Conservation (phyloP, 805 yeast genomes). For the Pichia rugopelliculosa region DNA sequence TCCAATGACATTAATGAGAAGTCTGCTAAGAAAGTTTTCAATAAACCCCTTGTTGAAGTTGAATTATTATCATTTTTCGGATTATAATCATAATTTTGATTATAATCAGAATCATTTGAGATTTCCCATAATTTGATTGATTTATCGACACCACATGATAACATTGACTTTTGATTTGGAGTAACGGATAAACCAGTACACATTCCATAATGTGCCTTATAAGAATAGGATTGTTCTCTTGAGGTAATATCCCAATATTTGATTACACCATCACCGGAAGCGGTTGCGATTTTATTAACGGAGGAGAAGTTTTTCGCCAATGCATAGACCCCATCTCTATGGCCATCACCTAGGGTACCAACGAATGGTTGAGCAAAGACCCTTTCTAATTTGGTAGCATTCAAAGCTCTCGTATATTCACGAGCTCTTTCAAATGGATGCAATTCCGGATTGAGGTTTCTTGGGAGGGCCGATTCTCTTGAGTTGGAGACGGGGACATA, state of each 20-base stretch:
- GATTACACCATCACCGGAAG: slow-evolving; percentile 91
- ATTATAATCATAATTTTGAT: slow-evolving; percentile 14
- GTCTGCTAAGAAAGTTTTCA: slow-evolving; percentile 76
- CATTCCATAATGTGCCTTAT: slow-evolving; percentile 85
- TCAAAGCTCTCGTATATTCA: slow-evolving; percentile 89
- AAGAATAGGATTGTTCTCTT: slow-evolving; percentile 65
- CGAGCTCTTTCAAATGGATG: slow-evolving; percentile 97
- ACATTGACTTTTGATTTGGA: slow-evolving; percentile 42
- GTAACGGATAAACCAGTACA: slow-evolving; percentile 80
- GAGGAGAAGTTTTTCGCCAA: slow-evolving; percentile 71
- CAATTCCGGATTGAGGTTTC: slow-evolving; percentile 86
- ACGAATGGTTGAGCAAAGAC: slow-evolving; percentile 97
- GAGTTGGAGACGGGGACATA: slow-evolving; percentile 90
- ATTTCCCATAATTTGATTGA: slow-evolving; percentile 86
- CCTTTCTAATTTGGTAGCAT: slow-evolving; percentile 91
- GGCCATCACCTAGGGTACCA: slow-evolving; percentile 92
- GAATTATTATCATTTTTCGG: slow-evolving; percentile 26
- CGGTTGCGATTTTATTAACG: slow-evolving; percentile 75
- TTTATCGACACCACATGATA: slow-evolving; percentile 86
- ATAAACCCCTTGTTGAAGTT: slow-evolving; percentile 42
- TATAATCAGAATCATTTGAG: slow-evolving; percentile 32
- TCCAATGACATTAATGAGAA: slow-evolving; percentile 81
- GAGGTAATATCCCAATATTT: slow-evolving; percentile 90
- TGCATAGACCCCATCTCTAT: slow-evolving; percentile 86
- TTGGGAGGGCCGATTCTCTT: slow-evolving; percentile 78